phyloP scores from a whole-genome alignment of 1,139 yeast genomes.

The Torulaspora globosa region DNA sequence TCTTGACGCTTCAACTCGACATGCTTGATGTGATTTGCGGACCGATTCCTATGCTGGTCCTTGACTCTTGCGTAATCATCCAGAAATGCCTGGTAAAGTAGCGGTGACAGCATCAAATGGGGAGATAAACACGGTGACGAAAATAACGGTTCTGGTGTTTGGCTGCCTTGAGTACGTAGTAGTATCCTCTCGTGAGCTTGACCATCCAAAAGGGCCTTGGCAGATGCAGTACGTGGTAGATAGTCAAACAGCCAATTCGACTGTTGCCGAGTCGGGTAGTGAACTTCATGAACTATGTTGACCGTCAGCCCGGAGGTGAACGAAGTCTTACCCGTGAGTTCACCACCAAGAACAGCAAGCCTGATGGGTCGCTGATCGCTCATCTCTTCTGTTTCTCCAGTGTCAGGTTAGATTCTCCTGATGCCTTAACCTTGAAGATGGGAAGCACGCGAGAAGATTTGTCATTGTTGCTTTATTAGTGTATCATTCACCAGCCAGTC shows the following conservation, averaged over 20 bases:
- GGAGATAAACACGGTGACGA: constrained; percentile 31
- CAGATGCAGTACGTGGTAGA: constrained; percentile 41
- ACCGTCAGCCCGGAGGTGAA: constrained; percentile 48
- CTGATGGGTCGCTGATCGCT: constrained; percentile 32
- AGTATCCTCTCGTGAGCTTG: constrained; percentile 36
- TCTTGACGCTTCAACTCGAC: constrained; percentile 18
- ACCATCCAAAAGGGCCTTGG: constrained; percentile 50
- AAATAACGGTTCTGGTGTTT: constrained; percentile 31
- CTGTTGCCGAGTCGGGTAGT: constrained; percentile 63
- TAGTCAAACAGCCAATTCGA: constrained; percentile 54
- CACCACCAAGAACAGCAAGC: constrained; percentile 37
- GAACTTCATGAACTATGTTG: constrained; percentile 42
- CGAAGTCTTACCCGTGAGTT: constrained; percentile 42
- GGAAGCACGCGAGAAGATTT: neutral
- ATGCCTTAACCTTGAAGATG: neutral
- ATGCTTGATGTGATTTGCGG: constrained; percentile 21
- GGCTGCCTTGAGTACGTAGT: constrained; percentile 36
- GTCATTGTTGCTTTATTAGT: too few relatives aligned
- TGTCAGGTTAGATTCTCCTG: neutral
- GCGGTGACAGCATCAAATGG: constrained; percentile 35
- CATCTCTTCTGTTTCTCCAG: constrained; percentile 5
- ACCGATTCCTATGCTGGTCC: constrained; percentile 18
- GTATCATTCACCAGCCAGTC: neutral
- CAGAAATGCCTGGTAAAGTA: constrained; percentile 38
- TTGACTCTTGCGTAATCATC: constrained; percentile 27